A percentile compares a stretch with the other conserved stretches of the same genome.
Evolutionary conservation across 208 protist species (phyloP).

Genomic region (Acanthamoeba divionensis): DNA sequence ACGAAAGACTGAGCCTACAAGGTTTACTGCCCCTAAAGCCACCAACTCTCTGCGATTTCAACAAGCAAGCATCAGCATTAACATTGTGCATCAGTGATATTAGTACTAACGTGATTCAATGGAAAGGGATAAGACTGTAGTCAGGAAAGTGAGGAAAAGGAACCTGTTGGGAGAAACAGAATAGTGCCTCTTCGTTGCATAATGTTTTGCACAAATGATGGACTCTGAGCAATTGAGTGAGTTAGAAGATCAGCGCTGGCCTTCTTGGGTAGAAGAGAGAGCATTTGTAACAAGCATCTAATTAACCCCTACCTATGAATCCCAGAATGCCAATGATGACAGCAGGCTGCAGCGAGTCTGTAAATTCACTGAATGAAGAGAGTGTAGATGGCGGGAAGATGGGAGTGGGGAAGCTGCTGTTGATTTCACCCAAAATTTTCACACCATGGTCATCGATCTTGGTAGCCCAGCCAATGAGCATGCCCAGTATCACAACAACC

Average conservation of each 20-base stretch:
- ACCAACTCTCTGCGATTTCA: no score
- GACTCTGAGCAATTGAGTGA: no score
- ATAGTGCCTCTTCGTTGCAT: background rate
- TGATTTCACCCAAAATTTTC: conserved; percentile 4
- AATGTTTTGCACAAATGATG: conserved; percentile 38
- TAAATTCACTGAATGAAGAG: background rate
- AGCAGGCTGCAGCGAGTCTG: background rate
- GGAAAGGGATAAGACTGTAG: no score
- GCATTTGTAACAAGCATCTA: no score
- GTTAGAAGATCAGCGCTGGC: no score
- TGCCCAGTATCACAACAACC: background rate
- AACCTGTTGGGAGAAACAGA: background rate
- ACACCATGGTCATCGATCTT: conserved; percentile 11
- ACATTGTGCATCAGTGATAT: no score
- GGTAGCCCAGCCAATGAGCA: background rate
- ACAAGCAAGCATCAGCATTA: no score
- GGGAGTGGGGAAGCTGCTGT: conserved; percentile 18
- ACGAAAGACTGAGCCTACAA: conserved; percentile 65
- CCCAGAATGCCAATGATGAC: conserved; percentile 22
- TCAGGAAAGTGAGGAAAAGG: no score
- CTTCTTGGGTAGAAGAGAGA: no score
- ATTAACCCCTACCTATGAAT: no score
- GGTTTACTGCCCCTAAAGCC: conserved; percentile 59
- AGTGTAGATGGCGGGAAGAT: background rate
- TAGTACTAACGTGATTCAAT: no score